These are phyloP conservation scores for Mortierella sp. DNA, from an alignment of 371 early-diverging fungal species.

Conservation along the genomic window DNA sequence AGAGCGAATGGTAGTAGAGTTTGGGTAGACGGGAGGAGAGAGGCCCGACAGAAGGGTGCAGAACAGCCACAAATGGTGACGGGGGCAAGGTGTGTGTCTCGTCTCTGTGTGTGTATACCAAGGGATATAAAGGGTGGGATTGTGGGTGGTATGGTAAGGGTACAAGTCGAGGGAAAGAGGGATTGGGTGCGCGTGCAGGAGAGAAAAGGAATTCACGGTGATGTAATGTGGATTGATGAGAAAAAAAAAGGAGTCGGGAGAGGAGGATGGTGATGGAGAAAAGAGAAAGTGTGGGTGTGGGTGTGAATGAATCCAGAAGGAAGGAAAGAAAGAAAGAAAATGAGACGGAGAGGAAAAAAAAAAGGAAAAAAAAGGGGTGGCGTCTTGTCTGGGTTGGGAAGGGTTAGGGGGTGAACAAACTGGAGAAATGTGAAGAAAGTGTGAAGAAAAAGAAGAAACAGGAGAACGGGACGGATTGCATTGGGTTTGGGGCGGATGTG, in stretches of 20 bases:
- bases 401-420: no score
- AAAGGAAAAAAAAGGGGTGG: neutral
- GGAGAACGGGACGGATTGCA: no score
- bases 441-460: neutral
- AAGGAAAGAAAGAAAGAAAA: no score
- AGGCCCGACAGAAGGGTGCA: neutral
- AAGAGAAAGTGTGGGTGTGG: neutral
- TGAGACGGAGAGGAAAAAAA: neutral
- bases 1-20: neutral
- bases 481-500: no score
- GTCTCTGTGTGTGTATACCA: neutral
- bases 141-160: neutral
- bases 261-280: neutral
- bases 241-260: neutral
- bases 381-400: no score
- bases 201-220: neutral
- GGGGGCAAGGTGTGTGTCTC: neutral
- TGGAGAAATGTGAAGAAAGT: neutral
- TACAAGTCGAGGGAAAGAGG: neutral
- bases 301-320: neutral
- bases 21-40: neutral
- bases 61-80: neutral
- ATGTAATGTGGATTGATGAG: neutral
- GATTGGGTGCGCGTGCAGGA: no score
- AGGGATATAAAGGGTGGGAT: neutral